Evolutionary conservation across 805 yeast species (phyloP).

Genomic region (Yamadazyma akitaensis): DNA sequence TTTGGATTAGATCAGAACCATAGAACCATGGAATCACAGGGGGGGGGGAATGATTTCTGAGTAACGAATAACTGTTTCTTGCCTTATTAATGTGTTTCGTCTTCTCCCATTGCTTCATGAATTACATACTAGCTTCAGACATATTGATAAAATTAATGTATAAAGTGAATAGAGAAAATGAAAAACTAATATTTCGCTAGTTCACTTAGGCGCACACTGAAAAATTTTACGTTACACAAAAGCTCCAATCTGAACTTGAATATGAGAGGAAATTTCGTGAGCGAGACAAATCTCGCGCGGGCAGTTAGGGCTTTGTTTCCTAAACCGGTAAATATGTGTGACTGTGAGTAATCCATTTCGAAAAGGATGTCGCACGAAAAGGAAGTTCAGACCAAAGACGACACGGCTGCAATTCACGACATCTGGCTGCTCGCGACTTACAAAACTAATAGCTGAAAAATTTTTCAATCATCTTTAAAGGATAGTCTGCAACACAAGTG

Average conservation of each 20-base stretch:
- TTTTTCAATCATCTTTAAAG: constrained; percentile 41
- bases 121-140: constrained; percentile 37
- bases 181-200: constrained; percentile 7
- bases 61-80: not conserved
- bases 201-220: constrained; percentile 6
- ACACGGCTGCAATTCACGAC: constrained; percentile 2
- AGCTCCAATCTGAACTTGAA: not conserved
- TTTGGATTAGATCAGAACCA: not conserved
- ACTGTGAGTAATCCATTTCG: constrained; percentile 4
- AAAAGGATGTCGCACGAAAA: not conserved
- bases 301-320: constrained; percentile 4
- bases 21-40: not conserved
- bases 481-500: constrained; percentile 64
- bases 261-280: not conserved
- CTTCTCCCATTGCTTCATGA: not conserved
- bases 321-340: constrained; percentile 4
- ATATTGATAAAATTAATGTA: constrained; percentile 17
- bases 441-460: constrained; percentile 8
- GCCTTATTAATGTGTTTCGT: not conserved
- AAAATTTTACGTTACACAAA: constrained; percentile 8
- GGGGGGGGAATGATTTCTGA: not conserved
- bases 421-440: not conserved
- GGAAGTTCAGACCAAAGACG: not conserved
- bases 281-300: not conserved
- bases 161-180: constrained; percentile 5